Evolutionary conservation across 1,284 basidiomycete species (phyloP).

Genomic region (Sporisorium exsertum): DNA sequence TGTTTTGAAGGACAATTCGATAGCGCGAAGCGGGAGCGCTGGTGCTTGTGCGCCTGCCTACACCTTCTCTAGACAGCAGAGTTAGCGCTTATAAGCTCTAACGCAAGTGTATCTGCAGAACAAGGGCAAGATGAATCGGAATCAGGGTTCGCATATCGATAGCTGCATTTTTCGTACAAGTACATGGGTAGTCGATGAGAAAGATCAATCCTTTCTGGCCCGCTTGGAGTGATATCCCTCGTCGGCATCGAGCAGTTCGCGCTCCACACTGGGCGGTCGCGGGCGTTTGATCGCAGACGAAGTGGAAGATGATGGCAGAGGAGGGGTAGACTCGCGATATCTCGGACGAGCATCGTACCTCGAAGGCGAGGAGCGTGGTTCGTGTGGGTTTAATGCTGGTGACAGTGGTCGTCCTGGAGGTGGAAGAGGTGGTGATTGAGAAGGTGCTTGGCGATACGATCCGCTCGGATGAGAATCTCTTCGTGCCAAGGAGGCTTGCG

Average conservation of each 20-base stretch:
- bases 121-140: too few relatives aligned
- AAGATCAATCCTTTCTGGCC: conserved; percentile 31
- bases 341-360: conserved; percentile 18
- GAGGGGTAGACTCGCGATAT: conserved; percentile 26
- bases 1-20: not conserved
- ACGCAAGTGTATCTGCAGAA: too few relatives aligned
- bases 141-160: not conserved
- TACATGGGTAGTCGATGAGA: conserved; percentile 4
- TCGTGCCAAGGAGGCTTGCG: not conserved
- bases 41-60: too few relatives aligned
- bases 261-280: conserved; percentile 25
- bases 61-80: too few relatives aligned
- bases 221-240: conserved; percentile 30
- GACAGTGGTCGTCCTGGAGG: not conserved
- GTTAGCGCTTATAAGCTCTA: too few relatives aligned
- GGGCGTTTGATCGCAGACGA: conserved; percentile 28
- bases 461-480: conserved; percentile 8
- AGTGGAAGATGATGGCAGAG: conserved; percentile 7
- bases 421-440: conserved; percentile 23
- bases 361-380: conserved; percentile 19
- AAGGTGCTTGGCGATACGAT: conserved; percentile 12
- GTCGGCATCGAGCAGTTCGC: conserved; percentile 30
- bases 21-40: not conserved
- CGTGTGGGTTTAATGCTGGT: conserved; percentile 9
- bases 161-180: conserved; percentile 13